These are phyloP conservation scores for Eleusine coracana DNA, from an alignment of 176 grass and related monocot species.

Conservation along the genomic window DNA sequence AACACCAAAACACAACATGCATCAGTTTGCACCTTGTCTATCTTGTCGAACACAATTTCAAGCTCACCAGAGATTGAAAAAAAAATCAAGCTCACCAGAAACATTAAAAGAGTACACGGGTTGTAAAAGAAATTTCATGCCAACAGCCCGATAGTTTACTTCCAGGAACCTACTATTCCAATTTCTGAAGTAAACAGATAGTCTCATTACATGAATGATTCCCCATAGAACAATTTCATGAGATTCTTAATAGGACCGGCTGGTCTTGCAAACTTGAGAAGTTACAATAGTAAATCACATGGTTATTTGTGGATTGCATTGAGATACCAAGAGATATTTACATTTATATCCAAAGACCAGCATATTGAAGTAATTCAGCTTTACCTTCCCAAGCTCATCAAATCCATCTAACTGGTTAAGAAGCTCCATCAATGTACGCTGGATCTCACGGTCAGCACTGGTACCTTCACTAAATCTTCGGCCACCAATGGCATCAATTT, in stretches of 20 bases:
- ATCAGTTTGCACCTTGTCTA: not conserved
- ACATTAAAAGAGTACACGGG: not conserved
- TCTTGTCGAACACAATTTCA: not conserved
- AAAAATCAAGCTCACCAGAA: no score
- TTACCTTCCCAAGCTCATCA: conserved; percentile 97
- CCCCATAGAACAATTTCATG: not conserved
- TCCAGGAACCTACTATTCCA: not conserved
- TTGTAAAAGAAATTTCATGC: conserved; percentile 1
- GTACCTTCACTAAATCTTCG: conserved; percentile 98
- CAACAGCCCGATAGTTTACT: not conserved
- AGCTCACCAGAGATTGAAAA: not conserved
- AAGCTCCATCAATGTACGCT: conserved; percentile 96
- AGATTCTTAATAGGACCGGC: not conserved
- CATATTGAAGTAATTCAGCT: conserved; percentile 8
- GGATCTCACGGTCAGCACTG: conserved; percentile 97
- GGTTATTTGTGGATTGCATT: not conserved
- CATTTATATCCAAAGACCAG: conserved; percentile 10
- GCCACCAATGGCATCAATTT: conserved; percentile 98
- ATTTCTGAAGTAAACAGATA: not conserved
- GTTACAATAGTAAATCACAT: not conserved
- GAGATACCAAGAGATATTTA: not conserved
- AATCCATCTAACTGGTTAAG: conserved; percentile 98
- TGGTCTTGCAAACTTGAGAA: not conserved
- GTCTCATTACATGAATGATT: not conserved
- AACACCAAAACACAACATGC: not conserved